A percentile compares a stretch with the other conserved stretches of the same genome.
These are phyloP conservation scores for Saccharum officinarum DNA, from an alignment of 176 grass and related monocot species.

Conservation along the genomic window DNA sequence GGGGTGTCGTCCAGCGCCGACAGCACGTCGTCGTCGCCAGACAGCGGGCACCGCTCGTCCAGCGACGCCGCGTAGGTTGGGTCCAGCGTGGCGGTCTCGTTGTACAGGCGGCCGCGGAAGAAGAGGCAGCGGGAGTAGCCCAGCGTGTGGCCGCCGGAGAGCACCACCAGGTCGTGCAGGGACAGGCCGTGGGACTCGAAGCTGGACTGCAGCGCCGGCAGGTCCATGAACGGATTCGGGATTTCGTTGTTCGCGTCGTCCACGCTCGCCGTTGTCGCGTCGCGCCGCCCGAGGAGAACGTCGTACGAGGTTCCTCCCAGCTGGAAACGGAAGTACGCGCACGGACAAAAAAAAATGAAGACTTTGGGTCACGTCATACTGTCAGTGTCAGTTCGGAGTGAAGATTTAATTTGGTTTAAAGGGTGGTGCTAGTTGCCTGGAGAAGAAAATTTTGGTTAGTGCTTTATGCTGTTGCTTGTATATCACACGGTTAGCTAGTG, in stretches of 20 bases:
- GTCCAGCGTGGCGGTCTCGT: constrained; percentile 61
- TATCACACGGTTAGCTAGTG: too few species aligned
- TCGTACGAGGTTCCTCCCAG: constrained; percentile 67
- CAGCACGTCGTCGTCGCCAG: constrained; percentile 58
- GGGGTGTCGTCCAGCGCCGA: constrained; percentile 68
- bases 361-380: too few species aligned
- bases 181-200: constrained; percentile 68
- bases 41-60: constrained; percentile 46
- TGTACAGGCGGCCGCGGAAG: constrained; percentile 74
- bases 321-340: constrained; percentile 18
- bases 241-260: constrained; percentile 53
- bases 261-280: constrained; percentile 58
- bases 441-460: too few species aligned
- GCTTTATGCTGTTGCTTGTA: too few species aligned
- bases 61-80: constrained; percentile 48
- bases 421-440: too few species aligned
- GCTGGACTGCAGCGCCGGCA: constrained; percentile 47
- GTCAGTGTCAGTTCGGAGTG: too few species aligned
- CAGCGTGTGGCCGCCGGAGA: constrained; percentile 77
- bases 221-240: constrained; percentile 60
- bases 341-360: too few species aligned
- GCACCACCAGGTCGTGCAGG: constrained; percentile 65
- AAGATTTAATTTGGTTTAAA: too few species aligned
- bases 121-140: constrained; percentile 64
- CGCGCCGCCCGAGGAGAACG: constrained; percentile 64